Percentiles rank a stretch among this genome's conserved stretches.
Evolutionary conservation across 1,139 yeast species (phyloP).

Genomic region (Candida frijolesensis): DNA sequence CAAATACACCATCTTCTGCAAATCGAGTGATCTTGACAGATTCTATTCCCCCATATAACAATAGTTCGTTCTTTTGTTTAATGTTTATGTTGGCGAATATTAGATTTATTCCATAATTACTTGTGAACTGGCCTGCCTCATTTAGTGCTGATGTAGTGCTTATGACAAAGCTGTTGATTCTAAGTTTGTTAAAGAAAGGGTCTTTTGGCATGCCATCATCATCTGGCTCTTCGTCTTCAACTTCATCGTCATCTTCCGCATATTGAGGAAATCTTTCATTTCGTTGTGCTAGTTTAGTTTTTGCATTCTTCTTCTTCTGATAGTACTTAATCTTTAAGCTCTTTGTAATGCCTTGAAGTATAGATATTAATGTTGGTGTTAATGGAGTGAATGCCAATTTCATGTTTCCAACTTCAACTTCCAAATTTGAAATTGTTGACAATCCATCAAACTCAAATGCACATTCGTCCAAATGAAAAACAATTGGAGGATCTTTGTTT

Average conservation of each 20-base stretch:
- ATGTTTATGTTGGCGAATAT: conserved; percentile 33
- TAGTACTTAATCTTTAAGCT: conserved; percentile 34
- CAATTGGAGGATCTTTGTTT: conserved; percentile 18
- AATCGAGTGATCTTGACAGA: conserved; percentile 26
- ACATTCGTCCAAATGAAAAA: conserved; percentile 38
- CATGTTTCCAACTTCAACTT: conserved; percentile 46
- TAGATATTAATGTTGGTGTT: conserved; percentile 34
- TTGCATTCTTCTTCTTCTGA: conserved; percentile 26
- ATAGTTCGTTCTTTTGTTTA: conserved; percentile 42
- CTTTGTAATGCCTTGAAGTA: conserved; percentile 35
- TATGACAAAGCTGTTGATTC: conserved; percentile 34
- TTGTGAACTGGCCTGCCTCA: conserved; percentile 40
- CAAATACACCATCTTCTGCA: conserved; percentile 18
- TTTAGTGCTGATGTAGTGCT: conserved; percentile 49
- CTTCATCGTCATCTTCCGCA: conserved; percentile 20
- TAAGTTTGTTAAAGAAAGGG: conserved; percentile 35
- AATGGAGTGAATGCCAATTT: conserved; percentile 45
- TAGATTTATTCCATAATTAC: conserved; percentile 29
- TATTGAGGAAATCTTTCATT: conserved; percentile 34
- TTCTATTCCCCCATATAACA: conserved; percentile 53
- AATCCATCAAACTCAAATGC: conserved; percentile 55
- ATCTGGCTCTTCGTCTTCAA: conserved; percentile 17
- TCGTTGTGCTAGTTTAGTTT: conserved; percentile 14
- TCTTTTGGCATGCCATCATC: conserved; percentile 12
- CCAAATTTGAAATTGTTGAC: conserved; percentile 47